Percentiles rank a stretch among this genome's conserved stretches.
phyloP scores from a whole-genome alignment of 2,329 filamentous ascomycete species.

The Talaromyces sp. region DNA sequence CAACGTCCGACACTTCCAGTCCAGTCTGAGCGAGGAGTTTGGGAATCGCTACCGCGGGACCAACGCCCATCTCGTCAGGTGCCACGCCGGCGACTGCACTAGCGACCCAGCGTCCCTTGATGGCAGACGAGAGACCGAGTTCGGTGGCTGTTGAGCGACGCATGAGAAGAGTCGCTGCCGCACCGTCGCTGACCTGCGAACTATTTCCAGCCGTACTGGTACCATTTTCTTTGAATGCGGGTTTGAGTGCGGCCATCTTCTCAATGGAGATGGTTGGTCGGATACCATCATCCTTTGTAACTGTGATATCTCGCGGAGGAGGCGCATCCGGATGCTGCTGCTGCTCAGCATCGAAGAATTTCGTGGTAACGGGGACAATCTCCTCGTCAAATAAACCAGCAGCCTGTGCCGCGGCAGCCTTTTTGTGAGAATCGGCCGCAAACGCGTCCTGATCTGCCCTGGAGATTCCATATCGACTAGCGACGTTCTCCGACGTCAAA shows the following conservation, averaged over 20 bases:
- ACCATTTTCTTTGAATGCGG: constrained; percentile 72
- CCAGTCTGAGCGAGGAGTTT: constrained; percentile 67
- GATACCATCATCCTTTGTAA: constrained; percentile 78
- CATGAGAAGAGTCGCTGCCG: constrained; percentile 79
- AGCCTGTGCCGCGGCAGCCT: constrained; percentile 65
- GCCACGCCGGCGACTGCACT: constrained; percentile 70
- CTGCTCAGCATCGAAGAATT: constrained; percentile 59
- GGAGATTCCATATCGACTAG: constrained; percentile 65
- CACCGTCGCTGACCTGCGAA: constrained; percentile 82
- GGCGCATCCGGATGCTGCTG: constrained; percentile 55
- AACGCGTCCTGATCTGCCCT: constrained; percentile 78
- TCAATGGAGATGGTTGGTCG: constrained; percentile 62
- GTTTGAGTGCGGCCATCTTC: constrained; percentile 72
- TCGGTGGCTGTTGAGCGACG: constrained; percentile 70
- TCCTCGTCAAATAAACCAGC: constrained; percentile 68
- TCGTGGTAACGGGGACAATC: constrained; percentile 73
- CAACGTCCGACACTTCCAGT: constrained; percentile 63
- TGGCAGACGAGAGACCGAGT: constrained; percentile 62
- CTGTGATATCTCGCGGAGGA: constrained; percentile 55
- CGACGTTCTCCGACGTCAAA: constrained; percentile 83
- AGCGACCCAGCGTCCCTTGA: constrained; percentile 79
- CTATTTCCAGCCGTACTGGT: constrained; percentile 79
- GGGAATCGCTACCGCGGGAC: constrained; percentile 80
- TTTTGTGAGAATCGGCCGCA: constrained; percentile 66
- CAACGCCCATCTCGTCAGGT: constrained; percentile 92